phyloP scores from a whole-genome alignment of 371 early-diverging fungal genomes.

The Mortierella sp. region DNA sequence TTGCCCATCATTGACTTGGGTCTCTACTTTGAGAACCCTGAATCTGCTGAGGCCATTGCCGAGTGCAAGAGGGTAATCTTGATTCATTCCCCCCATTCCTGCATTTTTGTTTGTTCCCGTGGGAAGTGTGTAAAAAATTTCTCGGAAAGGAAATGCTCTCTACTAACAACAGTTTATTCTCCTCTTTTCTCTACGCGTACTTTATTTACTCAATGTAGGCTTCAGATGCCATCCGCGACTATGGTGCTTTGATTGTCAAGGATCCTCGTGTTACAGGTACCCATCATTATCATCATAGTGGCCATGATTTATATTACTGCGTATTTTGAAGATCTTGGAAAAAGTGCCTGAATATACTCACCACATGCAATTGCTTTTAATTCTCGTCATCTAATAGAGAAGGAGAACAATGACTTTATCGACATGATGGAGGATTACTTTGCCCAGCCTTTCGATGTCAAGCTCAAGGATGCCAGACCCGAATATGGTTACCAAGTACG shows the following conservation, averaged over 20 bases:
- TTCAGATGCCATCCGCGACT: slow-evolving; percentile 69
- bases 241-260: slow-evolving; percentile 72
- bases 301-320: not conserved
- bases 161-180: not conserved
- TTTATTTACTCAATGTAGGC: no score
- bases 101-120: slow-evolving; percentile 2
- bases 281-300: no score
- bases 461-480: slow-evolving; percentile 71
- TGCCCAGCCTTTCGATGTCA: slow-evolving; percentile 65
- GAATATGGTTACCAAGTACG: slow-evolving; percentile 64
- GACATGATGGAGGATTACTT: slow-evolving; percentile 79
- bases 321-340: no score
- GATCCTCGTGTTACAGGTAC: slow-evolving; percentile 74
- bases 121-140: slow-evolving; percentile 9
- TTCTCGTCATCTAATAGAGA: slow-evolving; percentile 22
- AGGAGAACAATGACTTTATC: slow-evolving; percentile 67
- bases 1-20: slow-evolving; percentile 70
- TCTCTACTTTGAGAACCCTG: slow-evolving; percentile 65
- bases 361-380: not conserved
- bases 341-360: not conserved
- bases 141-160: not conserved
- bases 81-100: not conserved
- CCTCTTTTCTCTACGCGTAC: not conserved
- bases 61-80: slow-evolving; percentile 60
- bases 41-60: slow-evolving; percentile 59